Conservation (phyloP, 345 rosid species). For the Brassica nigra region DNA sequence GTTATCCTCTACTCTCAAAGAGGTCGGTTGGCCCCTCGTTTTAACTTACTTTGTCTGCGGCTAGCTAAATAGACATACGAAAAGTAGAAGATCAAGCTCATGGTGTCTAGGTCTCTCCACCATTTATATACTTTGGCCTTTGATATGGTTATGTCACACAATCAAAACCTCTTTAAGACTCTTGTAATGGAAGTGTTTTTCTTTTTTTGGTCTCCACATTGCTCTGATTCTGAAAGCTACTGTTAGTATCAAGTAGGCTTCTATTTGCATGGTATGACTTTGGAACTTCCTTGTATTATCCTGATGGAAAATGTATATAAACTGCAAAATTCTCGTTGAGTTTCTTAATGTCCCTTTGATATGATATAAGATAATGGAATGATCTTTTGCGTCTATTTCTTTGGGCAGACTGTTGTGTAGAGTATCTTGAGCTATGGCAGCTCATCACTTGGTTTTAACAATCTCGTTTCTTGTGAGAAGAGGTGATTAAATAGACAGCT, state of each 20-base stretch:
- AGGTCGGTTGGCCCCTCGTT: slow-evolving; percentile 79
- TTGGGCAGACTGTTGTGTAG: background rate
- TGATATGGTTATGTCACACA: too few species aligned
- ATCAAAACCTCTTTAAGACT: too few species aligned
- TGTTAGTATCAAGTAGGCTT: slow-evolving; percentile 15
- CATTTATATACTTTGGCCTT: slow-evolving; percentile 23
- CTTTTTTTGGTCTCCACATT: background rate
- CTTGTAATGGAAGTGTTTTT: background rate
- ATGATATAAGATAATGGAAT: background rate
- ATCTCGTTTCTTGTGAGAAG: background rate
- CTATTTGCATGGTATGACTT: slow-evolving; percentile 17
- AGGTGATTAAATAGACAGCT: background rate
- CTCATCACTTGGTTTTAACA: background rate
- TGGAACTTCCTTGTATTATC: slow-evolving; percentile 32
- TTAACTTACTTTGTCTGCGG: slow-evolving; percentile 37
- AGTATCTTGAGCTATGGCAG: background rate
- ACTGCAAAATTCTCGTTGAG: slow-evolving; percentile 1
- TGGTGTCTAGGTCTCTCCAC: slow-evolving; percentile 11
- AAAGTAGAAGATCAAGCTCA: background rate
- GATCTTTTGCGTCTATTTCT: background rate
- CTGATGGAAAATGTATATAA: slow-evolving; percentile 1
- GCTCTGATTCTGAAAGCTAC: slow-evolving; percentile 16
- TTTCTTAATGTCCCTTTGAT: background rate
- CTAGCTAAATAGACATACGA: too few species aligned
- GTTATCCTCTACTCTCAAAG: slow-evolving; percentile 78